Evolutionary conservation across 192 early-diverging fungal genomes (phyloP).

Genomic region (Coemansia sp.): DNA sequence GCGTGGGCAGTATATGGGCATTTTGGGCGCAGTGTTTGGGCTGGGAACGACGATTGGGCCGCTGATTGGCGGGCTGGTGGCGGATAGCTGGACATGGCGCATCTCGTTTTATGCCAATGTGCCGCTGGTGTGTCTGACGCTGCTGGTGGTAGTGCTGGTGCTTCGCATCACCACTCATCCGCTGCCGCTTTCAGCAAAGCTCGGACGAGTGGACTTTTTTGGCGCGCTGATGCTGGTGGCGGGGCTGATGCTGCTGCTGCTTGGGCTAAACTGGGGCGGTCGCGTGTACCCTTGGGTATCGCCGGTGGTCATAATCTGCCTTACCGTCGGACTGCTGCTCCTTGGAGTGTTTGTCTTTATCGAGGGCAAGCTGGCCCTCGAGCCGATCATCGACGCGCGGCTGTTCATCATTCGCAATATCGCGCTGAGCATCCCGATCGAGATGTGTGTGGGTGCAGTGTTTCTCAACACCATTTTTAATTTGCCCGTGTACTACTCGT

Average conservation of each 20-base stretch:
- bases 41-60: slow-evolving; percentile 74
- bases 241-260: slow-evolving; percentile 60
- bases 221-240: slow-evolving; percentile 60
- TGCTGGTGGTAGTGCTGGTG: slow-evolving; percentile 49
- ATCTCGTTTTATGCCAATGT: slow-evolving; percentile 86
- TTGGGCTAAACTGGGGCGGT: slow-evolving; percentile 76
- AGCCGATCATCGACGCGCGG: slow-evolving; percentile 76
- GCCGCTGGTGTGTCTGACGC: slow-evolving; percentile 65
- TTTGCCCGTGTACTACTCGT: slow-evolving; percentile 50
- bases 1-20: slow-evolving; percentile 76
- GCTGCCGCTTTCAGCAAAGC: slow-evolving; percentile 37
- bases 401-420: slow-evolving; percentile 62
- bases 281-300: slow-evolving; percentile 67
- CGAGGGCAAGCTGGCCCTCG: slow-evolving; percentile 65
- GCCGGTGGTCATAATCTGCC: slow-evolving; percentile 54
- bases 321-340: slow-evolving; percentile 57
- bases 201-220: slow-evolving; percentile 58
- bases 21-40: slow-evolving; percentile 69
- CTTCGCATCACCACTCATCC: slow-evolving; percentile 54
- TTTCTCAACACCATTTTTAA: slow-evolving; percentile 51
- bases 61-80: slow-evolving; percentile 73
- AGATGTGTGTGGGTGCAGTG: slow-evolving; percentile 49
- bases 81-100: slow-evolving; percentile 65
- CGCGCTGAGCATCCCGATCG: slow-evolving; percentile 37
- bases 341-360: slow-evolving; percentile 61